phyloP scores from a whole-genome alignment of 2,329 filamentous ascomycete species.

The Metarhizium guizhouense region DNA sequence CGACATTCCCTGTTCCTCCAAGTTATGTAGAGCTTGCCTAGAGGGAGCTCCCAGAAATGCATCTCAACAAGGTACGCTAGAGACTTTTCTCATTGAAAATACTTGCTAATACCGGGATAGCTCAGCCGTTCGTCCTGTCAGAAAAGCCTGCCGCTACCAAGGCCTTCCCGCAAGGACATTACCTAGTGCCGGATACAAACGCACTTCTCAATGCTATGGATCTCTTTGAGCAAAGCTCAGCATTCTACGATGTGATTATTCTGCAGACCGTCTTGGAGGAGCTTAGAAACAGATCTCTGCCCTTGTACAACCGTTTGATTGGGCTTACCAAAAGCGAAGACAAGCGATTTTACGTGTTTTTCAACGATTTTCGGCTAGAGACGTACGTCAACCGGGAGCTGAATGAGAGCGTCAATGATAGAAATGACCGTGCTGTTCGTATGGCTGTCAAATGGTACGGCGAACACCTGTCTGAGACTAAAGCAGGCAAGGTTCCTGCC shows the following conservation, averaged over 20 bases:
- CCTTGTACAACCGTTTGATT: slow-evolving; percentile 88
- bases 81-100: neutral
- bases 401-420: slow-evolving; percentile 88
- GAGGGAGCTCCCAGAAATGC: slow-evolving; percentile 70
- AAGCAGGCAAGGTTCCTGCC: slow-evolving; percentile 54
- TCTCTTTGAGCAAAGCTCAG: slow-evolving; percentile 82
- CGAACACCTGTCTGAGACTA: slow-evolving; percentile 64
- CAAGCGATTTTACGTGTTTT: slow-evolving; percentile 97
- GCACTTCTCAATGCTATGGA: slow-evolving; percentile 94
- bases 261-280: slow-evolving; percentile 95
- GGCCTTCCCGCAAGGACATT: slow-evolving; percentile 77
- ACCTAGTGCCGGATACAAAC: slow-evolving; percentile 93
- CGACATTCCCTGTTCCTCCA: slow-evolving; percentile 95
- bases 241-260: slow-evolving; percentile 95
- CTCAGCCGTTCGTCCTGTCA: slow-evolving; percentile 77
- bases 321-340: slow-evolving; percentile 89
- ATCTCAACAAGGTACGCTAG: slow-evolving; percentile 56
- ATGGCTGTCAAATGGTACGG: slow-evolving; percentile 84
- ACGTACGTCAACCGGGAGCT: slow-evolving; percentile 69
- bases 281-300: slow-evolving; percentile 84
- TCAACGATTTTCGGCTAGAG: slow-evolving; percentile 94
- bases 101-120: slow-evolving; percentile 31
- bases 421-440: slow-evolving; percentile 88
- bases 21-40: slow-evolving; percentile 71
- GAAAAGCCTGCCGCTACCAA: slow-evolving; percentile 80